phyloP scores from a whole-genome alignment of 495 filamentous ascomycete genomes.

The Podospora tetraspora region DNA sequence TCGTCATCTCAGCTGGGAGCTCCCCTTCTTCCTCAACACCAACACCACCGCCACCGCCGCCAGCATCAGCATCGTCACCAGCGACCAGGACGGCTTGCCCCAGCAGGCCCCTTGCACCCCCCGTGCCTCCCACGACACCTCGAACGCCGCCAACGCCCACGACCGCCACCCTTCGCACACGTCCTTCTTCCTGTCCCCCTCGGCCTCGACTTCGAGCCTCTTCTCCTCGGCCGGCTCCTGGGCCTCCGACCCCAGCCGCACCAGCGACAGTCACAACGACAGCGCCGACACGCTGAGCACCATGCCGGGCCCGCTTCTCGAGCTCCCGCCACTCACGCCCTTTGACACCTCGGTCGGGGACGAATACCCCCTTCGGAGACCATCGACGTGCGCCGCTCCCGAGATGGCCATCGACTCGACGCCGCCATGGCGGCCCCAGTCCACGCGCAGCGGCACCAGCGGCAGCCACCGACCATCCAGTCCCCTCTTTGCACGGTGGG shows the following conservation, averaged over 20 bases:
- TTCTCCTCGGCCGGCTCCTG: conserved; percentile 15
- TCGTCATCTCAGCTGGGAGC: conserved; percentile 20
- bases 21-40: conserved; percentile 22
- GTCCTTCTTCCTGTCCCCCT: conserved; percentile 28
- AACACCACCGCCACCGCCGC: conserved; percentile 1
- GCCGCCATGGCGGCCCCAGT: conserved; percentile 22
- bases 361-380: conserved; percentile 15
- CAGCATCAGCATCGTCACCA: conserved; percentile 7
- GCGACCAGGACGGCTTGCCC: conserved; percentile 3
- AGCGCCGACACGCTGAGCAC: conserved; percentile 12
- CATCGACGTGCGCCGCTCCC: conserved; percentile 2
- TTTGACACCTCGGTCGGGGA: background rate
- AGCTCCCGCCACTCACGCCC: conserved; percentile 13
- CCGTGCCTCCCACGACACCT: background rate
- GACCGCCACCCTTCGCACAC: conserved; percentile 15
- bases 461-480: conserved; percentile 20
- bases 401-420: conserved; percentile 9
- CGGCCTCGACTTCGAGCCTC: conserved; percentile 27
- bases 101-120: background rate
- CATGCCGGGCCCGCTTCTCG: conserved; percentile 26
- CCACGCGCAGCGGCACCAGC: conserved; percentile 20
- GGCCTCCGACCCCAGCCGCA: conserved; percentile 9
- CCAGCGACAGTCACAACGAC: background rate
- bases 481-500: conserved; percentile 29
- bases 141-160: conserved; percentile 1